Evolutionary conservation across 2,329 filamentous ascomycete genomes (phyloP), one percentile per base, ranked within the genome.

Genomic region (Alternaria panax): DNA sequence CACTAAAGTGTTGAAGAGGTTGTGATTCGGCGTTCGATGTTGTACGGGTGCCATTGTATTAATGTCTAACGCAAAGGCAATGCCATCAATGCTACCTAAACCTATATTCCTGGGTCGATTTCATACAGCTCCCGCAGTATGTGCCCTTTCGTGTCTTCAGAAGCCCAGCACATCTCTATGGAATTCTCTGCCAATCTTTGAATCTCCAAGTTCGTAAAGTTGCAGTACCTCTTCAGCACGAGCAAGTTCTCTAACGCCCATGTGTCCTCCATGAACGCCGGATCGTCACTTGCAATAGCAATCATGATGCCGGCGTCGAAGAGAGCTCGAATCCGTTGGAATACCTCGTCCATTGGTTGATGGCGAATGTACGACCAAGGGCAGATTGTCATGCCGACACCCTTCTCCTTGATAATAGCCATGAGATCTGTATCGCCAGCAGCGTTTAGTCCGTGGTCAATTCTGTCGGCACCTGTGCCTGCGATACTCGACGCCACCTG

Each of bases 161-260:
- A 65, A 9, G 81, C 82, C 83, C 83, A 86, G 36, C 75, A 81
- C 59, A 83, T 82, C 7, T 80, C 78, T 7, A 85, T 73, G 0
- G 79, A 79, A 65, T 84, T 78, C n/a, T 66, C 75, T 0, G 73
- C 75, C 54, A 85, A 65, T 27, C 65, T 66, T 0, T 80, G 71
- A 72, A 85, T 81, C 1, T 85, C 82, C 2, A 20, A 28, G 54
- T 81, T 76, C 2, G 64, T 74, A 24, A 85, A 76, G 0, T 56
- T 53, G 56, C 82, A 82, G 43, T 80, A 79, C 4, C 68, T 75
- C 54, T 79, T 79, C 12, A 76, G 75, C 65, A 84, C 77, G 38
- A 80, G 72, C 74, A 85, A 68, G 50, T 83, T 83, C 18, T 83
- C 80, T 55, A 79, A 68, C 27, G 84, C 72, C 83, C 82, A 85